Evolutionary conservation across 2,329 filamentous ascomycete species (phyloP), one percentile per base, ranked within the genome.

Genomic region (Dothideomycetes sp.): DNA sequence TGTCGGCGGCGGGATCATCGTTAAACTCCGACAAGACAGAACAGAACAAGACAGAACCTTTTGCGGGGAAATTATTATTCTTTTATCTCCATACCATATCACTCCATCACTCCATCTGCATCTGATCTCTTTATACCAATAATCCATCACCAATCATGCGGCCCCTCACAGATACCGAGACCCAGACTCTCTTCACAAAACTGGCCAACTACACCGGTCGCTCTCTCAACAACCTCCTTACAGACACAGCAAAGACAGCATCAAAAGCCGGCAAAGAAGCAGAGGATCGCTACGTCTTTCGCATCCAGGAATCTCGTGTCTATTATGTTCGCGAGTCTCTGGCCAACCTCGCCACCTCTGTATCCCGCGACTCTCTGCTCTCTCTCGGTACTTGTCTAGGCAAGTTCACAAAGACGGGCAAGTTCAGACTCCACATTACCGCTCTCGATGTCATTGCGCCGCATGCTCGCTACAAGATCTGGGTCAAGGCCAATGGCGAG

Each of bases 371-470:
- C 50, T 82, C 81, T 57, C 75, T 96, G 1, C 75, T 95, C 37
- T 88, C 82, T 0, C 68, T 94, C n/a, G 89, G 89, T 18, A 89
- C 82, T 17, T 95, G 88, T 58, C 66, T 96, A 10, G 87, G 87
- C 55, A 94, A 95, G 60, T 93, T 95, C 68, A 95, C 88, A 46
- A 96, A 95, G 70, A 84, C 87, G 4, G 86, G 87, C 47, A 95
- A 96, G 63, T 96, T 98, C 68, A 72, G 89, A 38, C 71, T 98
- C 40, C 88, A 95, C 66, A 84, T 96, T 57, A 96, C 89, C 2
- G 84, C 75, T n/a, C 71, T 98, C 43, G 82, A 87, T 47, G 76
- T 95, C 47, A 81, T 98, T 49, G 84, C 88, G 42, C 81, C 85
- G 49, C 86, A 95, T 61, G 89, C 89, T 33, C 73, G 91, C 44